Evolutionary conservation across 202 grass and related monocot genomes (phyloP).

Genomic region (Zizania palustris): DNA sequence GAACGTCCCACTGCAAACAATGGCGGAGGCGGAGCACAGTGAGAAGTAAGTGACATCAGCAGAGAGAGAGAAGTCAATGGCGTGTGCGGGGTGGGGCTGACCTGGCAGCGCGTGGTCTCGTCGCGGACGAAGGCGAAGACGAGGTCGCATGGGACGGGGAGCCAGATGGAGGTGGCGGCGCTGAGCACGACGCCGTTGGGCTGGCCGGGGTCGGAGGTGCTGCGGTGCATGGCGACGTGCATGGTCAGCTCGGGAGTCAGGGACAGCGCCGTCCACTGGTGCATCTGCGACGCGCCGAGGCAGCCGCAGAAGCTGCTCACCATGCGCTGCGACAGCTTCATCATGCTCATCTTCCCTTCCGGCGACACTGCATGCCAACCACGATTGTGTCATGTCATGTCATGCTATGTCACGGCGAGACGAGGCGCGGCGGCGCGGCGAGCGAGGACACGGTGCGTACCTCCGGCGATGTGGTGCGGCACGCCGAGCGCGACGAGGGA

Average conservation of each 20-base stretch:
- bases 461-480: slow-evolving; percentile 51
- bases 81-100: not conserved
- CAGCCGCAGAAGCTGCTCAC: slow-evolving; percentile 73
- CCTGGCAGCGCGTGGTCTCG: slow-evolving; percentile 71
- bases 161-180: slow-evolving; percentile 84
- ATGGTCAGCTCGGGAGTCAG: slow-evolving; percentile 61
- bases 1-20: slow-evolving; percentile 81
- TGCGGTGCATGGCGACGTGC: slow-evolving; percentile 59
- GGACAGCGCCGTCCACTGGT: slow-evolving; percentile 65
- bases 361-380: slow-evolving; percentile 46
- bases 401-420: not conserved
- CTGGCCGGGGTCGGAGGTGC: slow-evolving; percentile 50
- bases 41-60: not conserved
- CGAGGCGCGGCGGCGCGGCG: too few species aligned
- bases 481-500: slow-evolving; percentile 47
- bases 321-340: slow-evolving; percentile 92
- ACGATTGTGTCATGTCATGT: too few species aligned
- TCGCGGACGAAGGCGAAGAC: slow-evolving; percentile 84
- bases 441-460: slow-evolving; percentile 21
- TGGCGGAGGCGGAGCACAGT: slow-evolving; percentile 15
- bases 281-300: slow-evolving; percentile 63
- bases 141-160: slow-evolving; percentile 64
- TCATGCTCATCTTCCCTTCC: slow-evolving; percentile 84
- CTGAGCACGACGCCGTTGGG: slow-evolving; percentile 74
- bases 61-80: not conserved